These are phyloP conservation scores for Metschnikowia similis DNA, from an alignment of 805 yeast genomes.

Conservation along the genomic window DNA sequence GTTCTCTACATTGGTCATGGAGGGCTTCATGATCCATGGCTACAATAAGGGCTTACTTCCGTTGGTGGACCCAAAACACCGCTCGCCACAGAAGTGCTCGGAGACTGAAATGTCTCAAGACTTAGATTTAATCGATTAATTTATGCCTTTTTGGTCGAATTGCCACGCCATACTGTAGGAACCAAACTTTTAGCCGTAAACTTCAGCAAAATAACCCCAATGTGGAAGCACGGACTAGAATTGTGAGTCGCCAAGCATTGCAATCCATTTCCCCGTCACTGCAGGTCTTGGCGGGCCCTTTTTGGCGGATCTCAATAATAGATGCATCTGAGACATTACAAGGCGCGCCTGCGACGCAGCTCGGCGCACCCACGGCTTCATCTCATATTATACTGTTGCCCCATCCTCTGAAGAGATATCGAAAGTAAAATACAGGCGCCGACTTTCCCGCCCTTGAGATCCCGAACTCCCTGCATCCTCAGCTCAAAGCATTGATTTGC, in stretches of 20 bases:
- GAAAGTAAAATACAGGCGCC: neutral
- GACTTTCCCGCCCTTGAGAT: neutral
- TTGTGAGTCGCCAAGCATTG: neutral
- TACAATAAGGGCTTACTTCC: slow-evolving; percentile 18
- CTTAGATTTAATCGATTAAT: neutral
- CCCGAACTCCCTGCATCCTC: neutral
- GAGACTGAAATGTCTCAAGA: neutral
- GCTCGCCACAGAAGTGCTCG: neutral
- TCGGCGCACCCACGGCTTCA: neutral
- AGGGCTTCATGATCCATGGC: slow-evolving; percentile 11
- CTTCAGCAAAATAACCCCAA: too few relatives aligned
- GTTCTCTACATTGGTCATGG: slow-evolving; percentile 27
- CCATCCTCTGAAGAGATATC: neutral
- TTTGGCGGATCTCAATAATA: neutral
- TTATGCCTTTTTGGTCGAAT: too few relatives aligned
- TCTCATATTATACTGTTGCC: neutral
- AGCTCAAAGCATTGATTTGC: too few relatives aligned
- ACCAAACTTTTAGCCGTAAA: too few relatives aligned
- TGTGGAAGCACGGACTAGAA: too few relatives aligned
- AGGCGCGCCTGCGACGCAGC: slow-evolving; percentile 1
- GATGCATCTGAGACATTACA: neutral
- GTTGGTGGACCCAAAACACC: slow-evolving; percentile 11
- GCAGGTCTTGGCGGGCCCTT: neutral
- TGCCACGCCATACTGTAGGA: neutral
- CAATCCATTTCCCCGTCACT: neutral